Evolutionary conservation across 73 alveolate genomes (phyloP).

Genomic region (Symbiodinium pilosum): DNA sequence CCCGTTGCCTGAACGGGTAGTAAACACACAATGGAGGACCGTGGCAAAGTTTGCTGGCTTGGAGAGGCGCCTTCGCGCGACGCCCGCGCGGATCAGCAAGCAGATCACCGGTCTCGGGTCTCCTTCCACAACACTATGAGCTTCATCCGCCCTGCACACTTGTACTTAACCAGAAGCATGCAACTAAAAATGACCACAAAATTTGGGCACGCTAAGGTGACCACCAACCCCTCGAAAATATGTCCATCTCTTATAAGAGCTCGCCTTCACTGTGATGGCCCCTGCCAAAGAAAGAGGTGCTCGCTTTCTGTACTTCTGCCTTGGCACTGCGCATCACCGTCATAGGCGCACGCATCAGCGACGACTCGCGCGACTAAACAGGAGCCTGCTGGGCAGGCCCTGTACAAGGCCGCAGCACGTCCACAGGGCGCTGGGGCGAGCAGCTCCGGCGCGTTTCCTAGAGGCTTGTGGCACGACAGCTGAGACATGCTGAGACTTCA

Average conservation of each 20-base stretch:
- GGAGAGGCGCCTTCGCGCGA: not conserved
- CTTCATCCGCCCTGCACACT: too few species aligned
- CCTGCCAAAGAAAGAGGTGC: conserved; percentile 1
- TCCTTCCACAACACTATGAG: too few species aligned
- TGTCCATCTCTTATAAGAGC: not conserved
- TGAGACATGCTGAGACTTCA: not conserved
- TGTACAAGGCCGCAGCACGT: not conserved
- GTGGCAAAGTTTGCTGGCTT: too few species aligned
- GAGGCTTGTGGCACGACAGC: not conserved
- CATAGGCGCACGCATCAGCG: not conserved
- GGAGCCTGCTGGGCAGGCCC: too few species aligned
- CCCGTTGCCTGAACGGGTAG: not conserved
- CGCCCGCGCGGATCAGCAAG: not conserved
- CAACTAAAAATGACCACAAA: too few species aligned
- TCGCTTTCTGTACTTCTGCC: not conserved
- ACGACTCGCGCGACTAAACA: too few species aligned
- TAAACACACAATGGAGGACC: too few species aligned
- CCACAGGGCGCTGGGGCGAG: conserved; percentile 10
- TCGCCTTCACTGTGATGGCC: not conserved
- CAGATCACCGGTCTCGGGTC: not conserved
- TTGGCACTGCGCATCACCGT: too few species aligned
- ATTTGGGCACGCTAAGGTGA: too few species aligned
- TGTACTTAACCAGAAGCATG: too few species aligned
- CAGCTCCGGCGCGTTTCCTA: not conserved
- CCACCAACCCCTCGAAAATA: not conserved